A percentile compares a stretch with the other conserved stretches of the same genome.
Conservation (phyloP, 768 basidiomycete species). For the Crepidotus variabilis region DNA sequence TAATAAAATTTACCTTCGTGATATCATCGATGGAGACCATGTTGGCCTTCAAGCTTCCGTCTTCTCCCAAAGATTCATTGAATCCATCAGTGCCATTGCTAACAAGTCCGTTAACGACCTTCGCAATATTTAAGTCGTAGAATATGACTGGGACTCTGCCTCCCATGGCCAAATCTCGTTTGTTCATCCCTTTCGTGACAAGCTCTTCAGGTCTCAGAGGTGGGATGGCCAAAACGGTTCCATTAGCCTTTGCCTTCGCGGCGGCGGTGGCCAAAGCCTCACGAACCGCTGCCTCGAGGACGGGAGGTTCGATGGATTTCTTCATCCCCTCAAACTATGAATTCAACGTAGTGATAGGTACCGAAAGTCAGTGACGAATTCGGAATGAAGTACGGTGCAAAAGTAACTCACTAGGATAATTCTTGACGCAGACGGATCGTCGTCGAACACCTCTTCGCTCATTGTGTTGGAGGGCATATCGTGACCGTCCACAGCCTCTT, state of each 20-base stretch:
- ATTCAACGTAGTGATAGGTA: too few relatives aligned
- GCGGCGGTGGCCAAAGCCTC: constrained; percentile 15
- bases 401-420: constrained; percentile 29
- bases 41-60: not conserved
- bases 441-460: constrained; percentile 18
- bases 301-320: not conserved
- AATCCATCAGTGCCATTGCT: not conserved
- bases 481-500: not conserved
- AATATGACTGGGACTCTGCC: constrained; percentile 59
- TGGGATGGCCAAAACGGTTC: not conserved
- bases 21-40: constrained; percentile 42
- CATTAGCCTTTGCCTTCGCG: not conserved
- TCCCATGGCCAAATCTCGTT: constrained; percentile 43
- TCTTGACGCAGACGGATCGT: constrained; percentile 28
- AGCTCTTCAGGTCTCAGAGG: not conserved
- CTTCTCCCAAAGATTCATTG: not conserved
- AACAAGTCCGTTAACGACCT: constrained; percentile 36
- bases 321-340: not conserved
- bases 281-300: constrained; percentile 24
- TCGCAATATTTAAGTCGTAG: constrained; percentile 54
- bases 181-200: constrained; percentile 53
- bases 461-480: constrained; percentile 8
- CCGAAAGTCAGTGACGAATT: too few relatives aligned
- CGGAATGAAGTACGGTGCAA: constrained; percentile 8
- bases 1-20: constrained; percentile 30